Base-by-base conservation (phyloP, 2,329 filamentous ascomycete species). In the Neonectria neomacrospora region DNA sequence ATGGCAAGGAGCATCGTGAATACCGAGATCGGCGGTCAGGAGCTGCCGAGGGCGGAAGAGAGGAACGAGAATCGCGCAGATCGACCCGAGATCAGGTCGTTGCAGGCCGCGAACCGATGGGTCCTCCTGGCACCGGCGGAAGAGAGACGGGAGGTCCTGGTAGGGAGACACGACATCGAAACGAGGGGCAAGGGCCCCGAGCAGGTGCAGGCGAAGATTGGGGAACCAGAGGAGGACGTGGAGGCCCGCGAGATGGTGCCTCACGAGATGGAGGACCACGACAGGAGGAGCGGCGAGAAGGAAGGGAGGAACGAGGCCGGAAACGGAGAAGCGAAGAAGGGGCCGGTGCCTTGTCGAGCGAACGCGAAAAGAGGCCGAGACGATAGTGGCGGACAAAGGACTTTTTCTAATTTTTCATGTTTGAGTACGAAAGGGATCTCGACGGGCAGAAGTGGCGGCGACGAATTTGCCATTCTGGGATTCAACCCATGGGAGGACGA, bases 321-420 rank as follows among this genome's bases (percentile, higher is more conserved):
- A 77, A 80, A 71, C 70, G 79, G 62, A 71, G 77, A 71, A 86
- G 83, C 67, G 85, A 86, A 63, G 85, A 86, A 54, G 81, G 80
- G 20, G 71, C 74, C n/a, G 78, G 76, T 37, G 67, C 69, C 20
- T 63, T 77, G 65, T 67, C 73, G 16, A 80, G 74, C 69, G 83
- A 86, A 41, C 79, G 82, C 61, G 85, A 88, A 64, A 88, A 88
- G 80, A 80, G 86, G 74, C 80, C 78, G 66, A 81, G 86, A 75
- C 81, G 82, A 71, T 86, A 80, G 73, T 59, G 53, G 51, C 50
- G 54, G 64, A 55, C 28, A 54, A 57, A 9, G 44, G 26, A 52
- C 50, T 59, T 60, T 51, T 57, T 57, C 60, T 55, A 47, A 28
- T 16, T 47, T 47, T 22, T 50, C 47, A 63, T 68, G 65, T 64